Conservation (phyloP, 2,329 filamentous ascomycete genomes). For the Claviceps citrina region DNA sequence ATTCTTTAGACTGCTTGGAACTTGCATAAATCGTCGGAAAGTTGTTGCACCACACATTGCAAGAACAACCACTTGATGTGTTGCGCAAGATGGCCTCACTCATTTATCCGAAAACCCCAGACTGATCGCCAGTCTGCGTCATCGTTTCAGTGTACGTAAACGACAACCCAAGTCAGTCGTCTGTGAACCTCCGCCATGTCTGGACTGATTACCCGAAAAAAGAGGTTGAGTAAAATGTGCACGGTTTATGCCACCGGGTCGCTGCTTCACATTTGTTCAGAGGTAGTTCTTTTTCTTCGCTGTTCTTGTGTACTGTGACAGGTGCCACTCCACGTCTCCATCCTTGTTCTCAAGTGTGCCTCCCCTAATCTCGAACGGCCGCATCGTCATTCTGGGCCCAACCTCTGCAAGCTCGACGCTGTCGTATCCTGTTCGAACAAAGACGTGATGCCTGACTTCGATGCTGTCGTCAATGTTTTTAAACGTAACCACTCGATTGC, state of each 20-base stretch:
- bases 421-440: conserved; percentile 82
- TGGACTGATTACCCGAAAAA: no score
- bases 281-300: conserved; percentile 64
- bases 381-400: conserved; percentile 93
- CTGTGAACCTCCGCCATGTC: no score
- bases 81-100: not conserved
- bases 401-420: conserved; percentile 81
- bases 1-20: not conserved
- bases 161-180: not conserved
- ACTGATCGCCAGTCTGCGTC: not conserved
- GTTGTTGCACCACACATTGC: not conserved
- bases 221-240: not conserved
- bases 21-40: not conserved
- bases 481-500: conserved; percentile 81
- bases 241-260: not conserved
- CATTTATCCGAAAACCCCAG: not conserved
- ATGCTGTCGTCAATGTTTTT: conserved; percentile 89
- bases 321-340: conserved; percentile 89
- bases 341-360: conserved; percentile 90
- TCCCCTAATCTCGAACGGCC: conserved; percentile 79
- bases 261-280: not conserved
- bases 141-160: not conserved
- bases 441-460: conserved; percentile 70
- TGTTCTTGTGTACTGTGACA: conserved; percentile 90
- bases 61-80: not conserved